phyloP scores from a whole-genome alignment of 208 protist genomes.

The Trypanosoma avium region DNA sequence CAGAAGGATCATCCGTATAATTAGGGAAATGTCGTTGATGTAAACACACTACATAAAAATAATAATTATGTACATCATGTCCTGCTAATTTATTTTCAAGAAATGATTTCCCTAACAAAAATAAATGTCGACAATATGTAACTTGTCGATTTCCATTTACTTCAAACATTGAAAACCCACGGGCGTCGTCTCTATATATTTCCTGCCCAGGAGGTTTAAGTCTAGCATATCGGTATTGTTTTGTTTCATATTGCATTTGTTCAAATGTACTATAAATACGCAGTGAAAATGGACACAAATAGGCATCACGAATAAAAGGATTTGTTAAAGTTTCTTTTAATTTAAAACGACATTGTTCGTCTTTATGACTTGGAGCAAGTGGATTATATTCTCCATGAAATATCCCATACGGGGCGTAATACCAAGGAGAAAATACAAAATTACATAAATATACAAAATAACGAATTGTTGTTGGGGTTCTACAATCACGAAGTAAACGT shows the following conservation, averaged over 20 bases:
- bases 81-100: conserved; percentile 89
- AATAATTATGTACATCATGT: conserved; percentile 88
- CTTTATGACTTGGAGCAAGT: conserved; percentile 20
- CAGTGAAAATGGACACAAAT: conserved; percentile 86
- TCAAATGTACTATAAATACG: conserved; percentile 65
- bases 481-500: conserved; percentile 77
- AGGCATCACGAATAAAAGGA: conserved; percentile 78
- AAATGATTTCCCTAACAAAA: conserved; percentile 87
- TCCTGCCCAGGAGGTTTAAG: conserved; percentile 74
- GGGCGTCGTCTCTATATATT: conserved; percentile 77
- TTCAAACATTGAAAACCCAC: conserved; percentile 80
- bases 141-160: conserved; percentile 77
- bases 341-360: neutral
- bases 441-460: conserved; percentile 71
- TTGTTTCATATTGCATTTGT: conserved; percentile 76
- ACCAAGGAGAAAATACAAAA: conserved; percentile 84
- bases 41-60: conserved; percentile 86
- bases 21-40: conserved; percentile 76
- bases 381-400: conserved; percentile 74
- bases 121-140: conserved; percentile 83
- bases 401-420: conserved; percentile 83
- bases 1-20: conserved; percentile 54
- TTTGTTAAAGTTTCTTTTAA: conserved; percentile 20
- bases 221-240: conserved; percentile 44
- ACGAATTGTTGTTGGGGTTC: conserved; percentile 76